A percentile compares a stretch with the other conserved stretches of the same genome.
Conservation (phyloP, 306 rosid species). For the Corylus avellana region DNA sequence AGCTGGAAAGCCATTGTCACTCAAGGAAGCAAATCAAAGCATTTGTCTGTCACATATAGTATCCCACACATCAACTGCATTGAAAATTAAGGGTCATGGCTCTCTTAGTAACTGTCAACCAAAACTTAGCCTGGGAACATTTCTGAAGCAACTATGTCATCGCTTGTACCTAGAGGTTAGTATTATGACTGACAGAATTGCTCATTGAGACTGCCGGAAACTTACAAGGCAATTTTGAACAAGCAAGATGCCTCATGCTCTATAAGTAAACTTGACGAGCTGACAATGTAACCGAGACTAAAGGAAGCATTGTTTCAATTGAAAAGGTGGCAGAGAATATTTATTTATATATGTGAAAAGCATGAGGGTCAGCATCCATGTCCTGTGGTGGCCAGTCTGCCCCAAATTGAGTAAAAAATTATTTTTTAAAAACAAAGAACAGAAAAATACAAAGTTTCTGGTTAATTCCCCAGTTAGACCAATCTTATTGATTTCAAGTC, state of each 20-base stretch:
- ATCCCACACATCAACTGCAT: background rate
- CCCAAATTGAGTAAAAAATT: background rate
- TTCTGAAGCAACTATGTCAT: constrained; percentile 8
- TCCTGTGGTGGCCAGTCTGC: background rate
- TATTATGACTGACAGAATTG: background rate
- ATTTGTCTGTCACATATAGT: background rate
- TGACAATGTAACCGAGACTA: background rate
- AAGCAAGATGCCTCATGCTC: background rate
- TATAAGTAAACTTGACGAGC: background rate
- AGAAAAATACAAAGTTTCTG: background rate
- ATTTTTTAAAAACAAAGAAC: background rate
- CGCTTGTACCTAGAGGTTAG: background rate
- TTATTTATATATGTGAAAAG: background rate
- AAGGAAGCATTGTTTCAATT: background rate
- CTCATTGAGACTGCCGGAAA: background rate
- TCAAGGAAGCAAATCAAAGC: background rate
- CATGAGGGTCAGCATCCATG: background rate
- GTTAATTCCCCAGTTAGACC: background rate
- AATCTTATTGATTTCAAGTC: background rate
- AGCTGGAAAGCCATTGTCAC: background rate
- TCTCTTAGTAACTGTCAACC: constrained; percentile 3
- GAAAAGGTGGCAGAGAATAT: background rate
- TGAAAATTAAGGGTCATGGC: constrained; percentile 4
- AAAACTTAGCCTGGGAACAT: constrained; percentile 13
- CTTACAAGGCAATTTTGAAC: background rate